Base-by-base conservation (phyloP, 768 basidiomycete species). In the Tremella yokohamensis region DNA sequence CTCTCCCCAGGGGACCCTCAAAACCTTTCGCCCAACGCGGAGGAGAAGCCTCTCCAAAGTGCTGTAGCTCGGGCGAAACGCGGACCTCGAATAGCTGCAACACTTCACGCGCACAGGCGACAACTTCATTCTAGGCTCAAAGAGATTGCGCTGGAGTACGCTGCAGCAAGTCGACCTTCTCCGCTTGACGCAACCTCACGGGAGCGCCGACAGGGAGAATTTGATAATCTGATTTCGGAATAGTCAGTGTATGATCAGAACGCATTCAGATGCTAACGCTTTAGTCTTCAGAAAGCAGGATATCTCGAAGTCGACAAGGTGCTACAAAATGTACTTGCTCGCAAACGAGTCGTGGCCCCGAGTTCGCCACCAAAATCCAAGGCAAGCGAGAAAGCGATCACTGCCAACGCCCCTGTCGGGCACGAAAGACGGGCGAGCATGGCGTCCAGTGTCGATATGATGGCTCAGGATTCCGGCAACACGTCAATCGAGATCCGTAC, bases 381-480 rank as follows among this genome's bases (percentile, higher is more conserved):
- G 22, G 22, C 42, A 15, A 45, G n/a, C 42, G 42, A 22, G 15
- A n/a, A 45, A 45, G 42, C 7, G 22, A 16, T 8, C 6, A 4
- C 11, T 34, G 29, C 29, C 6, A 34, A 34, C 4, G 11, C 29
- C 29, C 29, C 29, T 4, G 42, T 18, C 4, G 42, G 42, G 42
- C n/a, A 45, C n/a, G 22, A 45, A 45, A 6, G 42, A 16, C 42
- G 42, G 4, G 22, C n/a, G 8, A 45, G 42, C 42, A 45, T 18
- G n/a, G 42, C 42, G 4, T 45, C 42, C 42, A 45, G 42, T 15
- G 42, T 45, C n/a, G 42, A 45, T 22, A 45, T 45, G 42, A 8
- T 45, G n/a, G 42, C 42, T 45, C n/a, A 22, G n/a, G n/a, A 18
- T 18, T 52, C 51, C 13, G 51, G 51, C n/a, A 34, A 52, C 34